These are phyloP conservation scores for Talaromyces sp. DNA, from an alignment of 2,329 filamentous ascomycete genomes.

Conservation along the genomic window DNA sequence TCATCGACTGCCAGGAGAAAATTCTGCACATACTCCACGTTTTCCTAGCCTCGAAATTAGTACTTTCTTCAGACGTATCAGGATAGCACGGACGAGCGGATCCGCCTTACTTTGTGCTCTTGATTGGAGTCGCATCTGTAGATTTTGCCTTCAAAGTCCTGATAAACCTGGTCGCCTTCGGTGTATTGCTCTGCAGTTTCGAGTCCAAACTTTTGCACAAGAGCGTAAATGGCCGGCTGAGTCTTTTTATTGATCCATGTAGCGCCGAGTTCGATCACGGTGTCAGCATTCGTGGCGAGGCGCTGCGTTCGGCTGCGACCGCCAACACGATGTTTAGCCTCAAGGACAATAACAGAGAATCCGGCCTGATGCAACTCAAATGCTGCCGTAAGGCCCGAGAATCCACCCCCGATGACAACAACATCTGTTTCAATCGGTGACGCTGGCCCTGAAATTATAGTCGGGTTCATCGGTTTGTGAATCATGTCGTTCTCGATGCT, in stretches of 20 bases:
- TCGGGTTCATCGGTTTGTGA: background rate
- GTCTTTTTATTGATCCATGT: conserved; percentile 60
- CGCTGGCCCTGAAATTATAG: conserved; percentile 20
- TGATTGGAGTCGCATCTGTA: background rate
- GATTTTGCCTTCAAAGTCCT: conserved; percentile 36
- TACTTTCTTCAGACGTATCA: no score
- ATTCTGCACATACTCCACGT: no score
- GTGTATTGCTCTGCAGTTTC: conserved; percentile 51
- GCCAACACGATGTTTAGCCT: conserved; percentile 51
- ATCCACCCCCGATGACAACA: conserved; percentile 48
- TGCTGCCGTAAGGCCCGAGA: conserved; percentile 41
- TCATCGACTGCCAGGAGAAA: no score
- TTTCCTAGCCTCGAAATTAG: no score
- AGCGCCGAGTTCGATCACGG: conserved; percentile 51
- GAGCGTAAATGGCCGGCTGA: conserved; percentile 46
- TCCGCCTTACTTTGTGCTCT: no score
- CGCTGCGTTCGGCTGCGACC: conserved; percentile 50
- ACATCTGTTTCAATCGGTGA: conserved; percentile 14
- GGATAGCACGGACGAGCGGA: no score
- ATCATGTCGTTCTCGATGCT: conserved; percentile 4
- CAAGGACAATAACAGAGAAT: conserved; percentile 45
- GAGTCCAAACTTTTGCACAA: conserved; percentile 32
- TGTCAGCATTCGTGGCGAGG: conserved; percentile 25
- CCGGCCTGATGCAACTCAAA: conserved; percentile 34
- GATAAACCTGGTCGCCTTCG: conserved; percentile 43